Conservation (phyloP, 2,329 filamentous ascomycete species). For the Thelonectria rubi region DNA sequence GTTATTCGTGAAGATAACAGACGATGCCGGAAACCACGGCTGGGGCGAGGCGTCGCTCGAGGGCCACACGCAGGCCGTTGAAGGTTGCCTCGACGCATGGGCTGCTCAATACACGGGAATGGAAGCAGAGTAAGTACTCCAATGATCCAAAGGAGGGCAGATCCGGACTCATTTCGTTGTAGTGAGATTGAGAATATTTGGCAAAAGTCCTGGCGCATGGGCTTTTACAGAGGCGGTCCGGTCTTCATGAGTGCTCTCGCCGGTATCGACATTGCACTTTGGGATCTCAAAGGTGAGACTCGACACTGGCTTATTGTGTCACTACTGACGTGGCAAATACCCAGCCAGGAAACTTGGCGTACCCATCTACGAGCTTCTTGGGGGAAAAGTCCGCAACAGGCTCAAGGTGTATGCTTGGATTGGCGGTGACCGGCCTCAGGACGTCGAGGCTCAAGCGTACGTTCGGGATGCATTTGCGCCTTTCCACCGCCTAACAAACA, state of each 20-base stretch:
- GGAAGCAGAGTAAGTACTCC: conserved; percentile 70
- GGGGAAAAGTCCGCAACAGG: conserved; percentile 76
- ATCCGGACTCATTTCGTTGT: neutral
- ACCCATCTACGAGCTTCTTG: conserved; percentile 77
- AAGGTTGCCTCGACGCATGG: conserved; percentile 76
- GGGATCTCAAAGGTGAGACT: conserved; percentile 73
- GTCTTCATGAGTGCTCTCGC: conserved; percentile 83
- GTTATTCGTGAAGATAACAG: conserved; percentile 81
- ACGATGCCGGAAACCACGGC: conserved; percentile 69
- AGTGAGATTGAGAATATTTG: conserved; percentile 84
- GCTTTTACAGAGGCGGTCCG: conserved; percentile 80
- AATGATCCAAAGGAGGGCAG: rapidly evolving
- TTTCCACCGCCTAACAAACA: neutral
- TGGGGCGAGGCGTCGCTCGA: conserved; percentile 82
- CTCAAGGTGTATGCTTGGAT: conserved; percentile 82
- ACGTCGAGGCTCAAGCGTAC: conserved; percentile 70
- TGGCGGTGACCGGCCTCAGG: conserved; percentile 74
- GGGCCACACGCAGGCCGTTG: conserved; percentile 77
- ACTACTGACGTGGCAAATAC: neutral
- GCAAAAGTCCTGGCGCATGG: conserved; percentile 75
- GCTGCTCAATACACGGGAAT: conserved; percentile 68
- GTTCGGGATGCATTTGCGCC: neutral
- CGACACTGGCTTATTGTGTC: rapidly evolving
- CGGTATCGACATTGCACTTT: conserved; percentile 81
- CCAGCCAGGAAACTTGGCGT: conserved; percentile 62